phyloP scores from a whole-genome alignment of 2,329 filamentous ascomycete genomes.

The Neofusicoccum laricinum region DNA sequence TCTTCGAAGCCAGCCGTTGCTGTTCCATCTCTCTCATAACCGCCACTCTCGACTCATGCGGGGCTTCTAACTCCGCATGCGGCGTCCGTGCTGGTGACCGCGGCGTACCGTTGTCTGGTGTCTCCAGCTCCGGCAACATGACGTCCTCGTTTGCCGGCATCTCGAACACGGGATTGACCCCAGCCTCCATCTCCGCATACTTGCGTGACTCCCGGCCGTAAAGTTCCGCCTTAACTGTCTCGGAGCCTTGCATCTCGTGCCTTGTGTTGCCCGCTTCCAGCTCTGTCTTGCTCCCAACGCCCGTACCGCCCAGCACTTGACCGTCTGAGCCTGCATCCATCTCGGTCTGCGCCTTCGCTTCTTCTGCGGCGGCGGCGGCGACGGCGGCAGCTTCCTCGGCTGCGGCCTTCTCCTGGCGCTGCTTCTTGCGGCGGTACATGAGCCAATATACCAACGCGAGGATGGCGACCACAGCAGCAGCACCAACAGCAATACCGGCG shows the following conservation, averaged over 20 bases:
- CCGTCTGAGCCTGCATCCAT: conserved; percentile 4
- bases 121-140: conserved; percentile 7
- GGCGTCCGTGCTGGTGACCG: background rate
- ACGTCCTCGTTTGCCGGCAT: conserved; percentile 10
- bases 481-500: conserved; percentile 27
- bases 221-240: background rate
- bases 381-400: background rate
- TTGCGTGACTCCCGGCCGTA: conserved; percentile 8
- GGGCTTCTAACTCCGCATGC: background rate
- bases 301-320: background rate
- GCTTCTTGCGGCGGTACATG: conserved; percentile 16
- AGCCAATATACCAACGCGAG: conserved; percentile 20
- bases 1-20: background rate
- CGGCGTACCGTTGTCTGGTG: background rate
- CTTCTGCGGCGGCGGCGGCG: background rate
- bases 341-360: background rate
- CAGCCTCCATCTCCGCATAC: conserved; percentile 1
- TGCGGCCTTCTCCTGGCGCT: background rate
- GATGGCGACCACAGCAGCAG: conserved; percentile 18
- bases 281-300: background rate
- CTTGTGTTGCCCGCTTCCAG: background rate
- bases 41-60: background rate
- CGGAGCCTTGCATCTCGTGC: conserved; percentile 9
- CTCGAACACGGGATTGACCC: background rate
- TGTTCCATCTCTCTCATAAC: background rate